These are phyloP conservation scores for Neofusicoccum sp. DNA, from an alignment of 2,329 filamentous ascomycete genomes.

Conservation along the genomic window DNA sequence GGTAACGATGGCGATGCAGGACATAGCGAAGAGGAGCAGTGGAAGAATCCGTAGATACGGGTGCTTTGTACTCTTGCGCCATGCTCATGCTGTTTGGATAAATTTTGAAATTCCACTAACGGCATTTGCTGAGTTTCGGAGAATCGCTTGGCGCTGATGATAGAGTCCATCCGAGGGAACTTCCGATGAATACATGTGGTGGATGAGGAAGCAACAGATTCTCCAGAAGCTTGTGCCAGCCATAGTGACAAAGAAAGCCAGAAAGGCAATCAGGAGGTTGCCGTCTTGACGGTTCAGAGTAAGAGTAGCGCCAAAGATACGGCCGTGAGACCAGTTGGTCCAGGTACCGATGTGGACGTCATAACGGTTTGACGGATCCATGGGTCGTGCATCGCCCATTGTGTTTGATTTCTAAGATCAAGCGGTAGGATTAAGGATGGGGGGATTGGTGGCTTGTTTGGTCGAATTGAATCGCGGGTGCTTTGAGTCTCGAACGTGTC, in stretches of 20 bases:
- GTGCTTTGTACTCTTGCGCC: not conserved
- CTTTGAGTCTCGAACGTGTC: too few relatives aligned
- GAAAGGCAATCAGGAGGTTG: constrained; percentile 5
- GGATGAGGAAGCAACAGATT: constrained; percentile 26
- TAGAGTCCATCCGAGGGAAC: constrained; percentile 28
- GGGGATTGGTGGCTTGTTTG: too few relatives aligned
- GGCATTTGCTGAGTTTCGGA: constrained; percentile 16
- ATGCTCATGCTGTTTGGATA: not conserved
- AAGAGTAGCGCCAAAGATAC: constrained; percentile 35
- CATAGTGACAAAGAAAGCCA: constrained; percentile 36
- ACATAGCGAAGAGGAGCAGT: not conserved
- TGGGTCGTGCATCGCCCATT: too few relatives aligned
- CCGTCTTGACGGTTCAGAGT: constrained; percentile 35
- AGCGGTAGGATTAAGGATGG: too few relatives aligned
- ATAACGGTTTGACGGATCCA: not conserved
- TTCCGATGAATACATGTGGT: constrained; percentile 26
- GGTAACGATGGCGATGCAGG: constrained; percentile 1
- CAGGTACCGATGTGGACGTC: constrained; percentile 33
- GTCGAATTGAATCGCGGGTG: too few relatives aligned
- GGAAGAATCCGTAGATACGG: not conserved
- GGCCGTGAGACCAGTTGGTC: constrained; percentile 37
- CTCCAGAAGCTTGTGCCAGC: constrained; percentile 28
- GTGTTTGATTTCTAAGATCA: too few relatives aligned
- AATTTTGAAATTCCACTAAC: not conserved
- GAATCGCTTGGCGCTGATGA: constrained; percentile 25